These are phyloP conservation scores for Antitrichia curtipendula DNA, from an alignment of 225 moss, liverwort and hornwort species.

Conservation along the genomic window DNA sequence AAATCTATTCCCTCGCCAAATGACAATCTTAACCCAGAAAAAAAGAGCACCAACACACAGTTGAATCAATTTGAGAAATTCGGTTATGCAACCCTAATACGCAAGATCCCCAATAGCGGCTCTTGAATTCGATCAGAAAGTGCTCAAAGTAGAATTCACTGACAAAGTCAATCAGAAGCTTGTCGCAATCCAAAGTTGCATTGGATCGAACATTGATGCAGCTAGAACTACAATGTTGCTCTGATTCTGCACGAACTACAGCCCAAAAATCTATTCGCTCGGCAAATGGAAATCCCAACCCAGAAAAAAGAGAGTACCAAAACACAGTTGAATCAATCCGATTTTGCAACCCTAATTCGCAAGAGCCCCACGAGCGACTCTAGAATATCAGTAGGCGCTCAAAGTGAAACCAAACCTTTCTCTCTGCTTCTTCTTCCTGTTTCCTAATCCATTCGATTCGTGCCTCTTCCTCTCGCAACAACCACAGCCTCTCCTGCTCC, in stretches of 20 bases:
- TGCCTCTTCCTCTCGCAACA: conserved; percentile 66
- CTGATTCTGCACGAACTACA: background rate
- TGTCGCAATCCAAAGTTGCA: background rate
- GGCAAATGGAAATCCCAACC: background rate
- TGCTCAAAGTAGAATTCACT: background rate
- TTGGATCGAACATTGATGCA: background rate
- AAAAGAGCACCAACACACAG: background rate
- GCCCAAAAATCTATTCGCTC: background rate
- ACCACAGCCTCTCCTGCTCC: conserved; percentile 62
- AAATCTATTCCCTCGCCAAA: background rate
- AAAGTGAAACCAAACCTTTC: conserved; percentile 10
- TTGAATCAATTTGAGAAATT: background rate
- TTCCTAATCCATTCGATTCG: conserved; percentile 42
- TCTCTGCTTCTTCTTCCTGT: conserved; percentile 18
- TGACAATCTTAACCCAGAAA: background rate
- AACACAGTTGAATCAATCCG: background rate
- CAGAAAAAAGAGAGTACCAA: background rate
- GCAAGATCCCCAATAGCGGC: background rate
- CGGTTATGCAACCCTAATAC: background rate
- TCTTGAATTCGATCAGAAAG: background rate
- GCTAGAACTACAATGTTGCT: background rate
- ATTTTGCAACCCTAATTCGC: background rate
- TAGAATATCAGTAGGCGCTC: background rate
- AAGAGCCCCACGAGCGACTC: background rate
- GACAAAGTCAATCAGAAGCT: background rate